Base-by-base conservation (phyloP, 2,329 filamentous ascomycete species). In the Sporothrix inflata region DNA sequence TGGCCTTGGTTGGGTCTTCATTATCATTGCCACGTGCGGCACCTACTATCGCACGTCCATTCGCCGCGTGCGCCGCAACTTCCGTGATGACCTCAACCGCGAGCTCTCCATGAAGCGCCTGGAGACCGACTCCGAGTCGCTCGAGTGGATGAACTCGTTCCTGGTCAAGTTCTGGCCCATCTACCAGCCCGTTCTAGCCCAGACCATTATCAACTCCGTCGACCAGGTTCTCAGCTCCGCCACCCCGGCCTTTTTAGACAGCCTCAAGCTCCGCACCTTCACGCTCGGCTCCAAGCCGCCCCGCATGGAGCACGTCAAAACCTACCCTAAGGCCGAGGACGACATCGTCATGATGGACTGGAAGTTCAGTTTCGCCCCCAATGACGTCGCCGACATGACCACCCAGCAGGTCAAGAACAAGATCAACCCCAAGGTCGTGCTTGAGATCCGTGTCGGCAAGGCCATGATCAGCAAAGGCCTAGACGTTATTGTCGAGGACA, bases 101-200 rank as follows among this genome's bases (percentile, higher is more conserved):
- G 94, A 77, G 81, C 87, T 98, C 86, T 91, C 92, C 14, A 92
- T 98, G 82, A 91, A 91, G 81, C 92, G 88, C 78, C 85, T 99
- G 70, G 96, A 98, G 77, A 96, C 90, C 9, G 96, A 99, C 77
- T 90, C 90, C 34, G 96, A 99, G 82, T 96, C 92, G 72, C 85
- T 99, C 66, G 96, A 99, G 81, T 99, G 96, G 96, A 98, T 99
- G 81, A 99, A 99, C 85, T 97, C 94, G 77, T 99, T 99, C 84
- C 81, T 99, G 77, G 90, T 97, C 83, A 99, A 99, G 81, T 99
- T 99, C 84, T 99, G 96, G 96, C 96, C 96, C 74, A 99, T 99
- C 78, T 98, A 97, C 80, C 94, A 96, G 71, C 96, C 96, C 0
- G 93, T 98, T 11, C 88, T 99, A 14, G 95, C 94, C 74, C 90